Evolutionary conservation across 2,329 filamentous ascomycete species (phyloP).

Genomic region (Aspergillus pseudoterreus): DNA sequence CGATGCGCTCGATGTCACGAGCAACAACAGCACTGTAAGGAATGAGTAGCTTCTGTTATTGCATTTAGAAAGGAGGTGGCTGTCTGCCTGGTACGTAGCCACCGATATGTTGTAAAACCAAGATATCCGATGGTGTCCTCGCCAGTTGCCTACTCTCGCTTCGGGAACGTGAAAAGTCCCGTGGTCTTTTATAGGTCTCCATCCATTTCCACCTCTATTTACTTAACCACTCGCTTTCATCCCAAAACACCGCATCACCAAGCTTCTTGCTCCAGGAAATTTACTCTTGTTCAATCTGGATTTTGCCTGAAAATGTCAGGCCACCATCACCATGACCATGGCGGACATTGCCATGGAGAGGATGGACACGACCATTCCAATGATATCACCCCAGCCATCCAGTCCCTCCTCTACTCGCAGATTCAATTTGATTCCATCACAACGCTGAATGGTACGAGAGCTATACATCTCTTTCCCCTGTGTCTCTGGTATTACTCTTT

Average conservation of each 20-base stretch:
- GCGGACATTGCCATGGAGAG: conserved; percentile 48
- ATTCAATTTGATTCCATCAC: conserved; percentile 83
- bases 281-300: too few species aligned
- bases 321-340: conserved; percentile 38
- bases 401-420: conserved; percentile 85
- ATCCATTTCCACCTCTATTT: not conserved
- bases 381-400: conserved; percentile 86
- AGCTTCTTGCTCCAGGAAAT: not conserved
- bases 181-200: not conserved
- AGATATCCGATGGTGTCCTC: not conserved
- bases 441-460: conserved; percentile 66
- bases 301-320: conserved; percentile 25
- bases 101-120: not conserved
- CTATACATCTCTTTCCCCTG: not conserved
- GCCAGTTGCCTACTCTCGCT: not conserved
- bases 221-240: not conserved
- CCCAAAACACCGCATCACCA: not conserved
- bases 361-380: conserved; percentile 80
- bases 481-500: not conserved
- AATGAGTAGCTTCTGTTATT: too few species aligned
- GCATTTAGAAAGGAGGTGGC: too few species aligned
- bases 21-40: too few species aligned
- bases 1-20: too few species aligned
- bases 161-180: conserved; percentile 19
- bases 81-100: too few species aligned